phyloP scores from a whole-genome alignment of 2,329 filamentous ascomycete genomes.

The Alternaria triticimaculans region DNA sequence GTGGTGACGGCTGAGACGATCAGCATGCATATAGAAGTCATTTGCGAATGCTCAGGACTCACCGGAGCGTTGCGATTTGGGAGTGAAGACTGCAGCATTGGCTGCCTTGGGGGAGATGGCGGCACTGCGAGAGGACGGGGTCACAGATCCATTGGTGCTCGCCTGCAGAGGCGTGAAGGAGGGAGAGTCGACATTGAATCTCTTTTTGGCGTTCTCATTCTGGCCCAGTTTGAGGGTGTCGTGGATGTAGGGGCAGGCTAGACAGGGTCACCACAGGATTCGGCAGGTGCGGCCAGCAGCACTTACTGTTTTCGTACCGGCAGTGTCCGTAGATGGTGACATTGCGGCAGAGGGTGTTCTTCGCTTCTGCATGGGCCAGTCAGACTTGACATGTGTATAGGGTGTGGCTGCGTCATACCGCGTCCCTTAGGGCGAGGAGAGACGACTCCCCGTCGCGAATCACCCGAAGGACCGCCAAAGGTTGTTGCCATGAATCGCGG shows the following conservation, averaged over 20 bases:
- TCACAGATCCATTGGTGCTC: slow-evolving; percentile 53
- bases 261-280: slow-evolving; percentile 25
- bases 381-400: slow-evolving; percentile 20
- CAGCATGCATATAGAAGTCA: slow-evolving; percentile 17
- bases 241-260: slow-evolving; percentile 82
- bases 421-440: slow-evolving; percentile 55
- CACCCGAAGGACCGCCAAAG: slow-evolving; percentile 47
- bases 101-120: slow-evolving; percentile 88
- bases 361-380: slow-evolving; percentile 62
- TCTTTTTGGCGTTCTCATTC: slow-evolving; percentile 68
- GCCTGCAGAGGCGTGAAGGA: slow-evolving; percentile 80
- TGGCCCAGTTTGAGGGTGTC: slow-evolving; percentile 71
- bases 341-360: slow-evolving; percentile 90
- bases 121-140: slow-evolving; percentile 67
- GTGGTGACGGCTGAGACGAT: slow-evolving; percentile 48
- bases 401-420: slow-evolving; percentile 38
- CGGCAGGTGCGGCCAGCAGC: slow-evolving; percentile 5
- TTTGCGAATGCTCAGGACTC: slow-evolving; percentile 33
- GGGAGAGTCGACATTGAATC: slow-evolving; percentile 93
- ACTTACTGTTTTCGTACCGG: slow-evolving; percentile 80
- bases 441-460: slow-evolving; percentile 50
- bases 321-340: slow-evolving; percentile 93
- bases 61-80: slow-evolving; percentile 60
- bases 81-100: slow-evolving; percentile 86
- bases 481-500: slow-evolving; percentile 46